A percentile compares a stretch with the other conserved stretches of the same genome.
Conservation (phyloP, 805 yeast species). For the Pichia occidentalis region DNA sequence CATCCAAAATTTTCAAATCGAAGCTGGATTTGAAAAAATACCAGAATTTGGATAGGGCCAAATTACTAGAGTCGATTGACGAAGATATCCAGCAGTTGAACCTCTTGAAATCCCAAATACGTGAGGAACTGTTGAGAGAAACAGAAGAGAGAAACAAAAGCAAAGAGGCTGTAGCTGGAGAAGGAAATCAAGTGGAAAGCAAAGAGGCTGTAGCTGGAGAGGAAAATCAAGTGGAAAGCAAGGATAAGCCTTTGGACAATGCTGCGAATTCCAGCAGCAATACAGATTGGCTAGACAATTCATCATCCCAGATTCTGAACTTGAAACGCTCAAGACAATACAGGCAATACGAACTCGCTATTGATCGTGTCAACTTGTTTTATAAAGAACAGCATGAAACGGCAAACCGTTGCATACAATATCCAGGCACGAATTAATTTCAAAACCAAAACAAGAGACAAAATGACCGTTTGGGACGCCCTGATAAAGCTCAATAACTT, state of each 20-base stretch:
- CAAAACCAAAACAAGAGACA: constrained; percentile 59
- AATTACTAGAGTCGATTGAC: constrained; percentile 34
- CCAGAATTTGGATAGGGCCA: constrained; percentile 28
- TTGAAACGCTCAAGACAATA: constrained; percentile 32
- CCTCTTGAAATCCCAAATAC: constrained; percentile 28
- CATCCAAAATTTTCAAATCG: not conserved
- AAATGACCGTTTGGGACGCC: constrained; percentile 70
- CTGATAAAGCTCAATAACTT: constrained; percentile 52
- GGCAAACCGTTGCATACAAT: constrained; percentile 67
- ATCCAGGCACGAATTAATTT: constrained; percentile 66
- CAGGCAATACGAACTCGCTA: constrained; percentile 63
- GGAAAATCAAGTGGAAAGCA: constrained; percentile 4
- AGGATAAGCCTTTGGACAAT: constrained; percentile 6
- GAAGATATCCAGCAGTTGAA: constrained; percentile 40
- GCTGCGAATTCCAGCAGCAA: not conserved
- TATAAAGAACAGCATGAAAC: constrained; percentile 62
- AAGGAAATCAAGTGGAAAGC: constrained; percentile 11
- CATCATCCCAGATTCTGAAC: constrained; percentile 18
- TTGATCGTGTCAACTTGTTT: constrained; percentile 59
- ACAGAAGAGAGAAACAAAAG: constrained; percentile 11
- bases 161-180: constrained; percentile 4
- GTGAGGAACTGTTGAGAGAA: constrained; percentile 12
- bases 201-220: constrained; percentile 5
- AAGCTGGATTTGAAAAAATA: constrained; percentile 9
- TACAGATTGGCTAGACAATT: constrained; percentile 21